A percentile compares a stretch with the other conserved stretches of the same genome.
Evolutionary conservation across 441 rosid genomes (phyloP).

Genomic region (Pelargonium fulgidum): DNA sequence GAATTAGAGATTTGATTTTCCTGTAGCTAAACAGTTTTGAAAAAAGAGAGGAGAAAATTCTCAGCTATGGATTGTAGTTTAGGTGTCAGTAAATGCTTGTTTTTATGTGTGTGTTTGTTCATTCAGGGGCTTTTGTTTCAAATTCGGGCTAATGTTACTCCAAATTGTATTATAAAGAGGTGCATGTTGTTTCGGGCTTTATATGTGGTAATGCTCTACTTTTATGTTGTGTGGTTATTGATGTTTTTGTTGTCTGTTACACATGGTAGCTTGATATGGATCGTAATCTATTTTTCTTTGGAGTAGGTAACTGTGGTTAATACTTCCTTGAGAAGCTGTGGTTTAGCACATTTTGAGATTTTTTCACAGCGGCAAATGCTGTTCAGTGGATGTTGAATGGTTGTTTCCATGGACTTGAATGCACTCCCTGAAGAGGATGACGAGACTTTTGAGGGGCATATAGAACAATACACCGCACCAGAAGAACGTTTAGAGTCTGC

Average conservation of each 20-base stretch:
- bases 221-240: not conserved
- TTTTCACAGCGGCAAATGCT: constrained; percentile 27
- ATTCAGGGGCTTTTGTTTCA: not conserved
- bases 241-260: not conserved
- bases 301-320: not conserved
- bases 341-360: constrained; percentile 12
- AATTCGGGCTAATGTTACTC: not conserved
- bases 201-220: not conserved
- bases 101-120: not conserved
- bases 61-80: not conserved
- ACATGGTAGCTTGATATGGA: not conserved
- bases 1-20: constrained; percentile 5
- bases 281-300: not conserved
- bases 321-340: constrained; percentile 9
- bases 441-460: constrained; percentile 55
- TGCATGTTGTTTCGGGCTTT: not conserved
- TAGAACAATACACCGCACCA: constrained; percentile 41
- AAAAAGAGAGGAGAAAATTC: not conserved
- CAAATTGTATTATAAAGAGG: not conserved
- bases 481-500: constrained; percentile 61
- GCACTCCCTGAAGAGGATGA: constrained; percentile 98
- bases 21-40: not conserved
- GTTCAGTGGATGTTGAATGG: constrained; percentile 50
- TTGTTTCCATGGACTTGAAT: constrained; percentile 84
- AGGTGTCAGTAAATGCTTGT: not conserved